phyloP scores from a whole-genome alignment of 495 filamentous ascomycete genomes.

The Haplographium delicatum region DNA sequence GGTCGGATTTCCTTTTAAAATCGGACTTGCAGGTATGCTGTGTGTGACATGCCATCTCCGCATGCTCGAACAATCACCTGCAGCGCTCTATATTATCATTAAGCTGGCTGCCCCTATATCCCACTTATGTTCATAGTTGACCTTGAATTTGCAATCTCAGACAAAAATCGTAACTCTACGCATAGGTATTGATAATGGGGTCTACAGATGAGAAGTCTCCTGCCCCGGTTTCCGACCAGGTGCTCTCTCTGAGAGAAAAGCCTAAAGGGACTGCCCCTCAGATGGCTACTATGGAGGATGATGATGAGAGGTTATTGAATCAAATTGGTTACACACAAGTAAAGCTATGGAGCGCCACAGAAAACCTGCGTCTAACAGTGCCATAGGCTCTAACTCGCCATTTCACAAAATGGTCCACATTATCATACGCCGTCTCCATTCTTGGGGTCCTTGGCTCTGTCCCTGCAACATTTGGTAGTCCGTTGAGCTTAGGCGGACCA shows the following conservation, averaged over 20 bases:
- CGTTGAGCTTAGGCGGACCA: constrained; percentile 60
- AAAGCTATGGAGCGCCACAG: not conserved
- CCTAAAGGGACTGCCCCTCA: not conserved
- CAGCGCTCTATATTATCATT: too few relatives aligned
- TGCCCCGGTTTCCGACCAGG: not conserved
- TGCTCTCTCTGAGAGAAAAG: not conserved
- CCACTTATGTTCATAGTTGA: too few relatives aligned
- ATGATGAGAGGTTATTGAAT: constrained; percentile 59
- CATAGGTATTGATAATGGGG: too few relatives aligned
- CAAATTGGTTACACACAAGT: constrained; percentile 68
- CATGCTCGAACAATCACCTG: too few relatives aligned
- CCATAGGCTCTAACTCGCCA: constrained; percentile 55
- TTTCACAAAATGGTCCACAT: constrained; percentile 69
- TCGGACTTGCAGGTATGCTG: too few relatives aligned
- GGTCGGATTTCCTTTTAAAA: too few relatives aligned
- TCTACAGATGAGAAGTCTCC: not conserved
- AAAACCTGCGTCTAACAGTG: not conserved
- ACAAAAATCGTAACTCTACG: too few relatives aligned
- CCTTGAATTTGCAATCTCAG: too few relatives aligned
- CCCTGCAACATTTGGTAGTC: constrained; percentile 61
- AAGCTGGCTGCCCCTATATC: too few relatives aligned
- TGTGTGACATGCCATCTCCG: too few relatives aligned
- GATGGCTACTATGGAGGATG: constrained; percentile 54
- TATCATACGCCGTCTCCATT: constrained; percentile 71
- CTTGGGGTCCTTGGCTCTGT: constrained; percentile 65